Evolutionary conservation across 2,329 filamentous ascomycete genomes (phyloP), one percentile per base, ranked within the genome.

Genomic region (Botryosphaeria dothidea): DNA sequence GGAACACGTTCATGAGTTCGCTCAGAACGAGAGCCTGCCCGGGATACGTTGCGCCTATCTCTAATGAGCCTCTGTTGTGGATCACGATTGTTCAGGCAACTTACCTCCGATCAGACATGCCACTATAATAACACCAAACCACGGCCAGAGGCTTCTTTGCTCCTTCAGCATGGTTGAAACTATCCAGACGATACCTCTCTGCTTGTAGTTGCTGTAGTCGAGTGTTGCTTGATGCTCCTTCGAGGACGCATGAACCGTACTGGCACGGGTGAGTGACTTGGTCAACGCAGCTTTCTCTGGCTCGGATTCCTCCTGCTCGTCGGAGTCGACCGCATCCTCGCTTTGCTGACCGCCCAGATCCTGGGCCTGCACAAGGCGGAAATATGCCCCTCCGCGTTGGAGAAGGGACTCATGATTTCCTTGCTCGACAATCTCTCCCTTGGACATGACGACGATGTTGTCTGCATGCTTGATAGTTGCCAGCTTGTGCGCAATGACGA

Each of bases 401-500:
- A 98, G 81, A 15, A 99, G 84, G 15, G 90, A 84, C 66, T 94
- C 87, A 75, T 98, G 95, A 0, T 87, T 93, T 60, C 95, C 95
- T 77, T 97, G 93, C 78, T 99, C 95, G 15, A 96, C 84, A 66
- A 98, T 96, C 19, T 84, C 81, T 13, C 95, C 95, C 67, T 88
- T 80, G 4, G 89, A 85, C 90, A 99, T 94, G 68, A 97, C 93
- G 9, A 98, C 92, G 69, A 99, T 99, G 72, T 97, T 98, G 77
- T 98, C 91, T 0, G 94, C 93, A 68, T 93, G 89, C 77, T 89
- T 93, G 81, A 99, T 97, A 5, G 95, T 99, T 0, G 93, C 97
- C 11, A 99, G 84, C 70, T 94, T 90, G 80, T 99, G 95, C 49
- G 95, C 95, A 77, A 99, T 98, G 6, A 93, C 92, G 71, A 98